A percentile compares a stretch with the other conserved stretches of the same genome.
These are phyloP conservation scores for Coemansia sp. DNA, from an alignment of 192 early-diverging fungal genomes.

Conservation along the genomic window DNA sequence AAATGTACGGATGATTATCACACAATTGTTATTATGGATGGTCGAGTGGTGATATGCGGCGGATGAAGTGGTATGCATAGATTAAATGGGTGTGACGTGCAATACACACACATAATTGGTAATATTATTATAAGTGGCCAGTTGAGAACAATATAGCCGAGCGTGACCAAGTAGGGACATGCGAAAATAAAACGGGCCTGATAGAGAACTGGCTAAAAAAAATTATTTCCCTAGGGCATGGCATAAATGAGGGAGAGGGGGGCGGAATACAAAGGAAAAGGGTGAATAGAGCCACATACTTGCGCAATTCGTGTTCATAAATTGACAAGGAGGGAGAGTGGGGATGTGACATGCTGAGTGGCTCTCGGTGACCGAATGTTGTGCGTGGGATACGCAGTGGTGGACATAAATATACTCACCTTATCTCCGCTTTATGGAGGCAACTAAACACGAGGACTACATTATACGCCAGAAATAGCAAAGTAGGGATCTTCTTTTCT, in stretches of 20 bases:
- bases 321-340: background rate
- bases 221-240: background rate
- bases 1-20: background rate
- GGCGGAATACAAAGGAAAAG: background rate
- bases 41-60: background rate
- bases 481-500: background rate
- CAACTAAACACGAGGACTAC: background rate
- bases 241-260: background rate
- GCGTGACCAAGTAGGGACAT: background rate
- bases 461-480: background rate
- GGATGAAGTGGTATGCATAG: slow-evolving; percentile 13
- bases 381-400: background rate
- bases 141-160: background rate
- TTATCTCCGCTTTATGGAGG: background rate
- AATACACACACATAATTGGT: slow-evolving; percentile 8
- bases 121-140: background rate
- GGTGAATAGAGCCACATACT: slow-evolving; percentile 1
- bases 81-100: slow-evolving; percentile 34
- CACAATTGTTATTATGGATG: background rate
- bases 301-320: background rate
- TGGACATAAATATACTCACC: background rate
- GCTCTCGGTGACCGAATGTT: background rate
- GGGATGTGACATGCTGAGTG: background rate
- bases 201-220: background rate
- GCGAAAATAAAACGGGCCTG: background rate